phyloP scores from a whole-genome alignment of 257 asterid species.

The Verbena officinalis region DNA sequence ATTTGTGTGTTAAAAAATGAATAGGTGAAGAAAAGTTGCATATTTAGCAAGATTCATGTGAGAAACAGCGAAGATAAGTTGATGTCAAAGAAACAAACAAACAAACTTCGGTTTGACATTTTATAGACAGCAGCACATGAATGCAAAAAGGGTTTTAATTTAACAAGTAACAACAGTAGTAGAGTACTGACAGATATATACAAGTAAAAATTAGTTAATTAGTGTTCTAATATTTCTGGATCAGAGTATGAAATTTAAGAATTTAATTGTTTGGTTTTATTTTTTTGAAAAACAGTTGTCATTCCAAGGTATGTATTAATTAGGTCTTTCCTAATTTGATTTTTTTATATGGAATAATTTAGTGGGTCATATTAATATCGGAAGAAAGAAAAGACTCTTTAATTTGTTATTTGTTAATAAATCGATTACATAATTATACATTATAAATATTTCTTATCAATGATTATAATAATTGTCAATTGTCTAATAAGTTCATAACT shows the following conservation, averaged over 20 bases:
- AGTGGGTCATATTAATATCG: not conserved
- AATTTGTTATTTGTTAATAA: too few species aligned
- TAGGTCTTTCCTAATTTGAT: not conserved
- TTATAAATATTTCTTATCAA: too few species aligned
- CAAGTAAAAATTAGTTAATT: not conserved
- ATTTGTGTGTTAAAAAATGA: too few species aligned
- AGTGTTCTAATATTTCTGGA: not conserved
- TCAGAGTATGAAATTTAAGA: not conserved
- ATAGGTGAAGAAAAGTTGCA: conserved; percentile 28
- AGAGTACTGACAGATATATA: not conserved
- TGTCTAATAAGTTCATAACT: too few species aligned
- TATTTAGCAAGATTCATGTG: conserved; percentile 42
- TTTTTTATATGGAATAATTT: not conserved
- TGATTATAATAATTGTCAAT: too few species aligned
- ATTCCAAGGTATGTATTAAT: not conserved
- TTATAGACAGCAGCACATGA: conserved; percentile 20
- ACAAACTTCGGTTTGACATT: conserved; percentile 9
- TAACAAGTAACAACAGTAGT: conserved; percentile 1
- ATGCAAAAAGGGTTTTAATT: not conserved
- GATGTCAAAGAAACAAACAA: not conserved
- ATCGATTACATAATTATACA: too few species aligned
- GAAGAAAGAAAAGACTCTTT: too few species aligned
- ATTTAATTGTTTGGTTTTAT: not conserved
- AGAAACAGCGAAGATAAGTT: conserved; percentile 24
- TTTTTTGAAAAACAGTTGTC: not conserved